Percentiles rank a stretch among this genome's conserved stretches.
phyloP scores from a whole-genome alignment of 2,329 filamentous ascomycete genomes.

The Orbilia ellipsospora region DNA sequence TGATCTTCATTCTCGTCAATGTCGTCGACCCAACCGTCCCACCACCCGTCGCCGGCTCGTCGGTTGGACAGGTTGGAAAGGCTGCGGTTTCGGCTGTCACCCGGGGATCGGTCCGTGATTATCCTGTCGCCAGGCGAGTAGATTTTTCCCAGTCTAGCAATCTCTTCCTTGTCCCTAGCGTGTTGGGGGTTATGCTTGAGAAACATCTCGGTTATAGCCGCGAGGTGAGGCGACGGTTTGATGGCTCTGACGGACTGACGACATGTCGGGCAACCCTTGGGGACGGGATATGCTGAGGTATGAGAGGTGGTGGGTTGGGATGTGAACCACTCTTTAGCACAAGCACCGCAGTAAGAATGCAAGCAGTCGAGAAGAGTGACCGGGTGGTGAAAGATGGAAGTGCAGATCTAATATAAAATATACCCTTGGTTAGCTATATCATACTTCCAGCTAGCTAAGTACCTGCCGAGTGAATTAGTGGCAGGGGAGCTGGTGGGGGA shows the following conservation, averaged over 20 bases:
- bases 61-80: conserved; percentile 35
- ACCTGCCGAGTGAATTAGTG: background rate
- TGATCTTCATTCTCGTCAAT: conserved; percentile 38
- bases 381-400: conserved; percentile 90
- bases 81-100: conserved; percentile 38
- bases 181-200: conserved; percentile 81
- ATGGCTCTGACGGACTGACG: conserved; percentile 87
- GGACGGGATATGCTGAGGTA: conserved; percentile 61
- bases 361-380: conserved; percentile 91
- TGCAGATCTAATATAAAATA: conserved; percentile 78
- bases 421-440: conserved; percentile 26
- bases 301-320: conserved; percentile 68
- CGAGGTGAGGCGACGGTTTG: conserved; percentile 88
- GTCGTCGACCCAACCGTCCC: conserved; percentile 45
- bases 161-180: conserved; percentile 76
- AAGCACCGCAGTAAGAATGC: conserved; percentile 95
- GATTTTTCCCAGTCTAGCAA: conserved; percentile 76
- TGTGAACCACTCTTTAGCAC: conserved; percentile 93
- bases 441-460: background rate
- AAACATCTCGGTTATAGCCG: conserved; percentile 89
- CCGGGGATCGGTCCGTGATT: conserved; percentile 62
- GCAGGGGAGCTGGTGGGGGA: background rate
- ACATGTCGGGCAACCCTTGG: conserved; percentile 92
- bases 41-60: conserved; percentile 47
- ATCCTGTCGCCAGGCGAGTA: conserved; percentile 87